Conservation (phyloP, 2,329 filamentous ascomycete genomes). For the Monilinia polystroma region DNA sequence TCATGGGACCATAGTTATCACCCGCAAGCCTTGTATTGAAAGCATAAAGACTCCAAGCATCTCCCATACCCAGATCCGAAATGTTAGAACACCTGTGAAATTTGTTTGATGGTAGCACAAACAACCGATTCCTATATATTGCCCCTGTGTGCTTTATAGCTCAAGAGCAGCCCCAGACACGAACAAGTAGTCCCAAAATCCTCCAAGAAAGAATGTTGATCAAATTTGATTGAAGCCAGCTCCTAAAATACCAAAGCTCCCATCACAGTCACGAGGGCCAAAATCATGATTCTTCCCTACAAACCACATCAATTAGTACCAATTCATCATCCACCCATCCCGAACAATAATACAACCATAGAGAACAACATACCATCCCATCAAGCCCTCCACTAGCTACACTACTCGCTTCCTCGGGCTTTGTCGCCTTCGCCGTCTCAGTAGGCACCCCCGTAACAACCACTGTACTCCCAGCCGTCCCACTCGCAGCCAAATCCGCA, state of each 20-base stretch:
- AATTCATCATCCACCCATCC: not conserved
- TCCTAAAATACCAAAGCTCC: not conserved
- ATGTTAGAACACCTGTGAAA: not conserved
- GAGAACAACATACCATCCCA: not conserved
- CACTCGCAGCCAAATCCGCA: slow-evolving; percentile 3
- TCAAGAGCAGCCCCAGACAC: not conserved
- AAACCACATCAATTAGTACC: not conserved
- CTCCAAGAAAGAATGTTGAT: not conserved
- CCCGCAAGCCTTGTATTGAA: not conserved
- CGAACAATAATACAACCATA: not conserved
- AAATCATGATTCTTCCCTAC: not conserved
- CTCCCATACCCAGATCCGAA: not conserved
- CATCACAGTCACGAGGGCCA: not conserved
- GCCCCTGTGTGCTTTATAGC: not conserved
- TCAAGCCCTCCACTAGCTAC: not conserved
- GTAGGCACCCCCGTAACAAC: not conserved
- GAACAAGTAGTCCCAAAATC: not conserved
- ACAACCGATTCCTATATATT: not conserved
- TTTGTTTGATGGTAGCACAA: not conserved
- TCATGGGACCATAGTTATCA: not conserved
- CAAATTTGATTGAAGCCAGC: not conserved
- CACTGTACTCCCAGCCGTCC: slow-evolving; percentile 7
- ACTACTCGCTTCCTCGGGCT: not conserved
- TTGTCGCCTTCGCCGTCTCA: not conserved
- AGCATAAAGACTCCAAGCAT: not conserved